Conservation (phyloP, 805 yeast genomes). For the Hanseniaspora hatyaiensis region DNA sequence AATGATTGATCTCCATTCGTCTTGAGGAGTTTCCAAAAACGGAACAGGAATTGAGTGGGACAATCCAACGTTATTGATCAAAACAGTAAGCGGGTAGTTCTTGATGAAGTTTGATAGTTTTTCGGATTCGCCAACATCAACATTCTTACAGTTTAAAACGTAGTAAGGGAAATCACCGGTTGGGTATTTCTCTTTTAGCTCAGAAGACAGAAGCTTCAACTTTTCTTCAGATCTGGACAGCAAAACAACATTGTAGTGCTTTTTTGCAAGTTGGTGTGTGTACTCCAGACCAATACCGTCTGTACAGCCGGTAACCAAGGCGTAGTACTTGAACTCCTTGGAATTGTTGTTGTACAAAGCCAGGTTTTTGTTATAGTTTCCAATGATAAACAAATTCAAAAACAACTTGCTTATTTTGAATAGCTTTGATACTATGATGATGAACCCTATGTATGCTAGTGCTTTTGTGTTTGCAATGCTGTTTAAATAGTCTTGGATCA, state of each 20-base stretch:
- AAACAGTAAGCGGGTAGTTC: constrained; percentile 53
- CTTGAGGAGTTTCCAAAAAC: constrained; percentile 62
- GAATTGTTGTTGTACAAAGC: constrained; percentile 52
- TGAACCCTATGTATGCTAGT: constrained; percentile 40
- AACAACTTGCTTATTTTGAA: constrained; percentile 44
- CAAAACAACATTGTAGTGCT: constrained; percentile 72
- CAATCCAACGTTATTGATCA: constrained; percentile 88
- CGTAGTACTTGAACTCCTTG: constrained; percentile 51
- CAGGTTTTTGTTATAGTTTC: constrained; percentile 44
- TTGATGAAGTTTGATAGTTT: constrained; percentile 37
- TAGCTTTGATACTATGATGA: constrained; percentile 41
- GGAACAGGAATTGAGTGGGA: constrained; percentile 94
- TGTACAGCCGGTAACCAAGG: constrained; percentile 94
- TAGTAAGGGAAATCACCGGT: constrained; percentile 43
- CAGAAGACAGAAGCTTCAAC: constrained; percentile 52
- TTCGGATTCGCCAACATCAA: constrained; percentile 46
- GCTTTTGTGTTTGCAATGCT: background rate
- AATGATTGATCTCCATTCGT: constrained; percentile 68
- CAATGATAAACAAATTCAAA: constrained; percentile 52
- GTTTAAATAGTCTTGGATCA: background rate
- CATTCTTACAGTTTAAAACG: constrained; percentile 66
- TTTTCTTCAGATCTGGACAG: constrained; percentile 77
- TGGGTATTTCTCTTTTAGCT: constrained; percentile 44
- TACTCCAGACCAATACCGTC: constrained; percentile 96
- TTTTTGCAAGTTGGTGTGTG: constrained; percentile 70